A percentile compares a stretch with the other conserved stretches of the same genome.
These are phyloP conservation scores for Melastoma candidum DNA, from an alignment of 441 rosid species.

Conservation along the genomic window DNA sequence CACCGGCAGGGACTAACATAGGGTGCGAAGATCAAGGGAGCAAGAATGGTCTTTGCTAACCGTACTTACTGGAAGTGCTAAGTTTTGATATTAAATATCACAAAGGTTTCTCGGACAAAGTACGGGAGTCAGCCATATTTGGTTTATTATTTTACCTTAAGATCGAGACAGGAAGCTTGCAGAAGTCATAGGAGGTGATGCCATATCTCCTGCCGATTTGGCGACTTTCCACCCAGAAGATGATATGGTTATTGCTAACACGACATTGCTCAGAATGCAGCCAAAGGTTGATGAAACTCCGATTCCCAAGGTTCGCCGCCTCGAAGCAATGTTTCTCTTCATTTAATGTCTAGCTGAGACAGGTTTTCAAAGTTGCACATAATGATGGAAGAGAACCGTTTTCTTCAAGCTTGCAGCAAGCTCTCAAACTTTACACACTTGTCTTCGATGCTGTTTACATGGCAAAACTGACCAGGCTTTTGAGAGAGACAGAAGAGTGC, in stretches of 20 bases:
- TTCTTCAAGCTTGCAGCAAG: conserved; percentile 32
- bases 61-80: conserved; percentile 43
- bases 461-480: conserved; percentile 21
- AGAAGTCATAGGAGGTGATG: conserved; percentile 41
- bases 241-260: conserved; percentile 57
- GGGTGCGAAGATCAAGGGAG: conserved; percentile 71
- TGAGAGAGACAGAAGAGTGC: conserved; percentile 21
- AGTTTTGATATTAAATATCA: too few species aligned
- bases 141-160: conserved; percentile 13
- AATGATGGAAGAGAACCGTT: conserved; percentile 1
- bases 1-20: conserved; percentile 72
- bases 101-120: too few species aligned
- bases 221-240: conserved; percentile 46
- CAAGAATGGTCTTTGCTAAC: conserved; percentile 51
- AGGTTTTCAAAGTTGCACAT: conserved; percentile 1
- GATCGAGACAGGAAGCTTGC: conserved; percentile 58
- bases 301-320: conserved; percentile 37
- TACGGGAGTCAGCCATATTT: too few species aligned
- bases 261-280: conserved; percentile 74
- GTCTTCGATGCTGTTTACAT: conserved; percentile 60
- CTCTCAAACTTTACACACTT: conserved; percentile 54
- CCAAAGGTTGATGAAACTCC: conserved; percentile 61
- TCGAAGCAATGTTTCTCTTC: background rate
- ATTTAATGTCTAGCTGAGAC: background rate
- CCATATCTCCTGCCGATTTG: conserved; percentile 44